Evolutionary conservation across 352 stramenopile genomes (phyloP), one percentile per base, ranked within the genome.

Genomic region (Paralagenidium karlingii): DNA sequence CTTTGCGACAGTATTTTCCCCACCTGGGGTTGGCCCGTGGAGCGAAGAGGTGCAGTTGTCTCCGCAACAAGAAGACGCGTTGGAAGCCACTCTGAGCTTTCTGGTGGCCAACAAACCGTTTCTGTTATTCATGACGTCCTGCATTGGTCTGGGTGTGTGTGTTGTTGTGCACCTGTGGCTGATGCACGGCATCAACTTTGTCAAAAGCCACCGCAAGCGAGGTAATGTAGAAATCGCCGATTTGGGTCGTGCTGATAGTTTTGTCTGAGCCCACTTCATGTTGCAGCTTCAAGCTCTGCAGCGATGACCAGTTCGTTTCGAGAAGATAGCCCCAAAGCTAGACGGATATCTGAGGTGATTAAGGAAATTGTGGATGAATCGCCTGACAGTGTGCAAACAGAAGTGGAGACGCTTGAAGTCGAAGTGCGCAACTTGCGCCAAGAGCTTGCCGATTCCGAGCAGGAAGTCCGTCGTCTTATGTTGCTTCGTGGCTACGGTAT

Each of bases 401-500:
- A 19, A 6, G 11, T 47, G 19, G 45, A 61, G 20, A 49, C 60
- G 8, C 34, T 82, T 22, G 43, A 78, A 39, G 65, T 80, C 33
- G 75, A 88, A 44, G 55, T 88, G 24, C 42, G 38, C 15, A 53
- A 88, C 34, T 53, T 88, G 31, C 66, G 69, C 8, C 71, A 85
- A 38, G 75, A 88, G 21, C 48, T 88, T 24, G 60, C 60, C n/a
- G 75, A 88, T 46, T 82, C 67, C 34, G 75, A 88, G 38, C 53
- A 61, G 7, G 75, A 88, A 43, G 74, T 86, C 24, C 70, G 60
- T 11, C 58, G 62, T 15, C 56, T 88, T 2, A 88, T 88, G 75
- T 39, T 84, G 19, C 68, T 75, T 34, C 73, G 74, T 16, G 75
- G 70, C 28, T 88, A 82, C 49, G 69, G 69, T n/a, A 61, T 88